A percentile compares a stretch with the other conserved stretches of the same genome.
phyloP scores from a whole-genome alignment of 495 filamentous ascomycete genomes.

The Cetradonia linearis region DNA sequence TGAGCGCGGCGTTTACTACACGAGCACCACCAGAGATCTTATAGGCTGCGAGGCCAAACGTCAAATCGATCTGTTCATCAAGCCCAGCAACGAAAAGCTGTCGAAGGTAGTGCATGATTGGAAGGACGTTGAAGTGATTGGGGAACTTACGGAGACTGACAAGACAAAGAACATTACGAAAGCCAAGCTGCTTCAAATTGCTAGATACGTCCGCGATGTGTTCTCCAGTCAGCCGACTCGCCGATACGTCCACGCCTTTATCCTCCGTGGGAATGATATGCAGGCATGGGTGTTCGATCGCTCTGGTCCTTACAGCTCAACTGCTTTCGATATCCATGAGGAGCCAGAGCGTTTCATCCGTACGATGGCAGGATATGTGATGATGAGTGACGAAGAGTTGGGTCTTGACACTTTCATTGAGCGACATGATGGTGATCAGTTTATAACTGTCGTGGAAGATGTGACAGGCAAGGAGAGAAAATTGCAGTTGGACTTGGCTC shows the following conservation, averaged over 20 bases:
- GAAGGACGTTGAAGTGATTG: neutral
- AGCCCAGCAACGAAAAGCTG: neutral
- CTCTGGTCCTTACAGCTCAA: constrained; percentile 34
- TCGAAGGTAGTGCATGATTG: neutral
- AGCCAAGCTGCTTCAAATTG: constrained; percentile 15
- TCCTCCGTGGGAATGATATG: constrained; percentile 29
- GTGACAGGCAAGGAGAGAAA: neutral
- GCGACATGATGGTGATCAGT: constrained; percentile 16
- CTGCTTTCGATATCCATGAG: constrained; percentile 31
- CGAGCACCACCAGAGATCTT: neutral
- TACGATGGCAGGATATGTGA: constrained; percentile 27
- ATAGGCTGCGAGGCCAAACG: neutral
- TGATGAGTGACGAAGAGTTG: constrained; percentile 28
- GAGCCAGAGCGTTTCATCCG: constrained; percentile 29
- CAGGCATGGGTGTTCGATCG: constrained; percentile 38
- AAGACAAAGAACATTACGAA: too few species aligned
- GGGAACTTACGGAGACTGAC: too few species aligned
- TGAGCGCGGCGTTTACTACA: constrained; percentile 10
- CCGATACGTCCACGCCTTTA: constrained; percentile 33
- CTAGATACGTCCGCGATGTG: constrained; percentile 17
- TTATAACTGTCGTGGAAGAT: constrained; percentile 16
- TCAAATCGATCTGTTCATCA: neutral
- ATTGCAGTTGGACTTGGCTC: neutral
- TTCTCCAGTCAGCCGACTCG: constrained; percentile 16
- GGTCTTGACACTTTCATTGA: constrained; percentile 28